A percentile compares a stretch with the other conserved stretches of the same genome.
These are phyloP conservation scores for Apiospora saccharicola DNA, from an alignment of 2,329 filamentous ascomycete genomes.

Conservation along the genomic window DNA sequence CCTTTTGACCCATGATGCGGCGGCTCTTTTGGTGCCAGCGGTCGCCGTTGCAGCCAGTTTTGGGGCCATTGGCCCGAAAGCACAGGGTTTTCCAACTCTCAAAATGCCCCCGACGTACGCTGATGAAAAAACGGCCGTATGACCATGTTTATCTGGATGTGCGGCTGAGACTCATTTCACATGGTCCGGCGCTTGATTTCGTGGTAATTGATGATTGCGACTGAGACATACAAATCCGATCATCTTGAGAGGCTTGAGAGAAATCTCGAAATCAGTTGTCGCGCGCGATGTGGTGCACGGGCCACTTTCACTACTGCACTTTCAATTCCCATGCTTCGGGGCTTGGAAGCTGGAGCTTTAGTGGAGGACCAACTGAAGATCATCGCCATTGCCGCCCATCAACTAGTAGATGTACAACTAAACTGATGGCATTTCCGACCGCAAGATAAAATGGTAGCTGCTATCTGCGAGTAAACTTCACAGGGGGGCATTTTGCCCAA, in stretches of 20 bases:
- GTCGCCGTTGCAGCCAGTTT: neutral
- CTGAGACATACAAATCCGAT: neutral
- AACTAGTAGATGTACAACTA: neutral
- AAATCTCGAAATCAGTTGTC: neutral
- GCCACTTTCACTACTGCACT: neutral
- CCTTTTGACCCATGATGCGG: neutral
- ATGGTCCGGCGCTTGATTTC: neutral
- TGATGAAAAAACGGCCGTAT: neutral
- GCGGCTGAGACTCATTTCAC: neutral
- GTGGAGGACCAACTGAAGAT: neutral
- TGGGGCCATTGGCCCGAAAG: neutral
- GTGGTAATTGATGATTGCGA: neutral
- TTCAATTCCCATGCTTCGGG: neutral
- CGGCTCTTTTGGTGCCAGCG: neutral
- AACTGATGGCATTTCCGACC: neutral
- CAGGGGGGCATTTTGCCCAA: neutral
- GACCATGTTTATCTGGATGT: neutral
- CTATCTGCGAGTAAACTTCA: neutral
- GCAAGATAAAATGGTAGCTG: neutral
- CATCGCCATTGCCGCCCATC: neutral
- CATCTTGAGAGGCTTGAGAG: neutral
- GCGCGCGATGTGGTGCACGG: neutral
- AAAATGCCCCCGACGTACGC: neutral
- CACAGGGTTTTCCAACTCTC: neutral
- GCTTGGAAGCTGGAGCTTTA: neutral